Percentiles rank a stretch among this genome's conserved stretches.
Evolutionary conservation across 169 alveolate species (phyloP).

Genomic region (Babesia divergens): DNA sequence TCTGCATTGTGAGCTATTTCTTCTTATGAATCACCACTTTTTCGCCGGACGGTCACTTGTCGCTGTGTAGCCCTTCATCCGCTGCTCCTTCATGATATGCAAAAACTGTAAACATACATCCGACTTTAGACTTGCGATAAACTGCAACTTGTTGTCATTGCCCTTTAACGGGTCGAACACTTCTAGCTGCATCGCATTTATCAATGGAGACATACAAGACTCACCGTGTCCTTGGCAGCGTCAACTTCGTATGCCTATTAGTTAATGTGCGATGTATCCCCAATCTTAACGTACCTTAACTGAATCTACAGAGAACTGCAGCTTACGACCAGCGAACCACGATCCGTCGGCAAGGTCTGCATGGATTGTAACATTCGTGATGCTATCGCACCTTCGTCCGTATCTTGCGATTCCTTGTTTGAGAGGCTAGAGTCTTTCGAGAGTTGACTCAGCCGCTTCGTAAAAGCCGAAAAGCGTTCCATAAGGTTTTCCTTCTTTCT

Average conservation of each 20-base stretch:
- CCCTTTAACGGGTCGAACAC: constrained; percentile 59
- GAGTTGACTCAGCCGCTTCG: constrained; percentile 46
- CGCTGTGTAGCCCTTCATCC: constrained; percentile 31
- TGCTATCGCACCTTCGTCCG: constrained; percentile 48
- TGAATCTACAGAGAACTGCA: constrained; percentile 60
- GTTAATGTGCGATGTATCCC: no score
- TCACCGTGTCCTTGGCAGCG: constrained; percentile 62
- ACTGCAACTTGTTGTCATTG: constrained; percentile 47
- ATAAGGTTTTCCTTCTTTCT: constrained; percentile 5
- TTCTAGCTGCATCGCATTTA: constrained; percentile 16
- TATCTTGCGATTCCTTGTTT: constrained; percentile 32
- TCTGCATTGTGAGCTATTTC: constrained; percentile 76
- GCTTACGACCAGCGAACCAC: constrained; percentile 59
- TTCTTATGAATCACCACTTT: constrained; percentile 13
- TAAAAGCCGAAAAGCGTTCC: constrained; percentile 40
- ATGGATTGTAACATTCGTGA: background rate
- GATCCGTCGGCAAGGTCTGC: constrained; percentile 66
- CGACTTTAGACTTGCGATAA: background rate
- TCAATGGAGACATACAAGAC: background rate
- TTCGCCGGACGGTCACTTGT: background rate
- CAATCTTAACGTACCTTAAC: constrained; percentile 8
- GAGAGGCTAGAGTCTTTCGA: constrained; percentile 22
- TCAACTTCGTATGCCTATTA: constrained; percentile 57
- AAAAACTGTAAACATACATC: constrained; percentile 20
- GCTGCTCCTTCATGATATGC: background rate